These are phyloP conservation scores for Didymella arachidicola DNA, from an alignment of 2,329 filamentous ascomycete species.

Conservation along the genomic window DNA sequence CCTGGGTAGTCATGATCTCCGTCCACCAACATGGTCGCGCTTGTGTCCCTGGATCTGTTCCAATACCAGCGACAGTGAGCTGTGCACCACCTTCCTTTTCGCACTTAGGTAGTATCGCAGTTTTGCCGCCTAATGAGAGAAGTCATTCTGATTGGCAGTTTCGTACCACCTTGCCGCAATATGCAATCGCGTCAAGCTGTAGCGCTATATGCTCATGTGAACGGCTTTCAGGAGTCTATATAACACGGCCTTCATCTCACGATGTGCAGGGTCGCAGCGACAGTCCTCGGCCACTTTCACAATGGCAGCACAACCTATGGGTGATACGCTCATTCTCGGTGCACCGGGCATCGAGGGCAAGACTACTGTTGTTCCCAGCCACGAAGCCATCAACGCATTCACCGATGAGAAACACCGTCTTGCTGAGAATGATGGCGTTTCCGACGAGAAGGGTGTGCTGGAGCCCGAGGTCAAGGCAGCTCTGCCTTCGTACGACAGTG, in stretches of 20 bases:
- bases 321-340: conserved; percentile 23
- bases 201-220: conserved; percentile 11
- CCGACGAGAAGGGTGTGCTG: conserved; percentile 17
- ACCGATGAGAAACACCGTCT: conserved; percentile 24
- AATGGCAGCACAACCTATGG: conserved; percentile 25
- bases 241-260: neutral
- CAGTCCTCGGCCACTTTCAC: neutral
- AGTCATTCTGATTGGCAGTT: conserved; percentile 9
- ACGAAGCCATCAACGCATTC: conserved; percentile 24
- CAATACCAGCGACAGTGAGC: conserved; percentile 3
- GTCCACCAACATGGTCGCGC: conserved; percentile 2
- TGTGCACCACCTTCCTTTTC: conserved; percentile 20
- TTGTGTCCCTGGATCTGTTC: neutral
- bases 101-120: conserved; percentile 10
- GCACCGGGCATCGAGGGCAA: conserved; percentile 24
- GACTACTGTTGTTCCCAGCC: conserved; percentile 15
- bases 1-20: neutral
- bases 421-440: conserved; percentile 7
- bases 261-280: neutral
- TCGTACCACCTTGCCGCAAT: conserved; percentile 9
- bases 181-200: conserved; percentile 6
- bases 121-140: conserved; percentile 6
- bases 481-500: conserved; percentile 18
- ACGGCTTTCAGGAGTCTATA: neutral
- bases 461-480: conserved; percentile 24